A percentile compares a stretch with the other conserved stretches of the same genome.
Evolutionary conservation across 2,329 filamentous ascomycete genomes (phyloP).

Genomic region (Xylariaceae sp.): DNA sequence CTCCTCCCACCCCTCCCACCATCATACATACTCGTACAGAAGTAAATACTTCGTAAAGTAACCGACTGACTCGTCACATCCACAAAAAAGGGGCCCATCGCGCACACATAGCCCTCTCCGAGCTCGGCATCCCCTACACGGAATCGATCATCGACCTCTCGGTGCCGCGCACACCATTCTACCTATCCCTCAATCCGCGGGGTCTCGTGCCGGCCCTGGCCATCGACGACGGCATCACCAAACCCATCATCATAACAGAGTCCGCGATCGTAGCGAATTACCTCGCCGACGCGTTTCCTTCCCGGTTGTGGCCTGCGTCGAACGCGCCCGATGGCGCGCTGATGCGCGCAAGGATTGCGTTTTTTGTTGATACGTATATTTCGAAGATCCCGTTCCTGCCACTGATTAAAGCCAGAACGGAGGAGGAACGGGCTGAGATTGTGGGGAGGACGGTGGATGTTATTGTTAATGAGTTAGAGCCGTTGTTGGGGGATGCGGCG

Average conservation of each 20-base stretch:
- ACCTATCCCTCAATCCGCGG: slow-evolving; percentile 71
- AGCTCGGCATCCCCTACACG: slow-evolving; percentile 60
- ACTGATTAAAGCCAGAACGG: slow-evolving; percentile 34
- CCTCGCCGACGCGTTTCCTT: slow-evolving; percentile 63
- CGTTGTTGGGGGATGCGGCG: slow-evolving; percentile 45
- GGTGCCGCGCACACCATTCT: slow-evolving; percentile 64
- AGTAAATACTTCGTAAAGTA: too few relatives aligned
- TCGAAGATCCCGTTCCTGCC: slow-evolving; percentile 45
- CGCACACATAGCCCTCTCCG: slow-evolving; percentile 64
- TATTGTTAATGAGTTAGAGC: slow-evolving; percentile 67
- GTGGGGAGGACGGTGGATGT: slow-evolving; percentile 48
- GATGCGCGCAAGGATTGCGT: slow-evolving; percentile 59
- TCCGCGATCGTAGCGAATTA: slow-evolving; percentile 70
- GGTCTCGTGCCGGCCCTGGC: slow-evolving; percentile 69
- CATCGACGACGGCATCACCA: slow-evolving; percentile 45
- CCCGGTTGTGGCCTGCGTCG: slow-evolving; percentile 56
- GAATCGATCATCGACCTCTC: slow-evolving; percentile 68
- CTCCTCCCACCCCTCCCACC: neutral
- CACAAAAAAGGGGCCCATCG: slow-evolving; percentile 57
- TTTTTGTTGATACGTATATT: slow-evolving; percentile 68
- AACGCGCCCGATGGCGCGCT: slow-evolving; percentile 51
- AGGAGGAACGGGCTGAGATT: slow-evolving; percentile 46
- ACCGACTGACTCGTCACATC: slow-evolving; percentile 4
- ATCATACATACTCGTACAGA: neutral
- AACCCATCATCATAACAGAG: slow-evolving; percentile 59